phyloP scores from a whole-genome alignment of 768 basidiomycete genomes.

The Calvatia gigantea region DNA sequence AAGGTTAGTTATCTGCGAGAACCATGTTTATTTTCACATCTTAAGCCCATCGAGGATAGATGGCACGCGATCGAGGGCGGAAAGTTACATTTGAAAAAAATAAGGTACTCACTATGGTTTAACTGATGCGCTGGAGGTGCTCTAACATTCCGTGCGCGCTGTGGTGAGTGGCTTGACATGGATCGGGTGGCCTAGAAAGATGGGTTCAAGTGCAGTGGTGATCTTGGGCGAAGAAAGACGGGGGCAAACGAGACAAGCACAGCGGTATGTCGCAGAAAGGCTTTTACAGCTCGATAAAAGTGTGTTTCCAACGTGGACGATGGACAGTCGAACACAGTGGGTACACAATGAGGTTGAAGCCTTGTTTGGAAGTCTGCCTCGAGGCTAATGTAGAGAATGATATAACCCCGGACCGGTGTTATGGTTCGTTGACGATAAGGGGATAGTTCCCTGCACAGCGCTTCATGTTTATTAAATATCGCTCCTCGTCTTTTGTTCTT shows the following conservation, averaged over 20 bases:
- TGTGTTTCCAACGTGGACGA: slow-evolving; percentile 13
- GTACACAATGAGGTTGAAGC: slow-evolving; percentile 12
- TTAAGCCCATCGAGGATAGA: slow-evolving; percentile 14
- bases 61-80: slow-evolving; percentile 16
- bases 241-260: neutral
- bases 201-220: neutral
- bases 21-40: slow-evolving; percentile 10
- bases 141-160: slow-evolving; percentile 49
- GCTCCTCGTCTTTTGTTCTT: slow-evolving; percentile 3
- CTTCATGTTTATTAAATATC: neutral
- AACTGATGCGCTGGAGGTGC: slow-evolving; percentile 36
- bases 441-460: neutral
- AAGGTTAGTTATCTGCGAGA: slow-evolving; percentile 23
- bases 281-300: slow-evolving; percentile 8
- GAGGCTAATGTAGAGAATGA: slow-evolving; percentile 23
- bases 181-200: slow-evolving; percentile 7
- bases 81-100: slow-evolving; percentile 12
- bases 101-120: slow-evolving; percentile 45
- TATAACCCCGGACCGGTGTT: slow-evolving; percentile 13
- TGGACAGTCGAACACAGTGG: slow-evolving; percentile 8
- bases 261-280: slow-evolving; percentile 1
- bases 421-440: slow-evolving; percentile 4
- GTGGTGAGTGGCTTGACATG: slow-evolving; percentile 61
- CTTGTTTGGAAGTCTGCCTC: slow-evolving; percentile 24
- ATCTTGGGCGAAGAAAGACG: neutral